phyloP scores from a whole-genome alignment of 2,329 filamentous ascomycete species.

The Diaporthe australafricana region DNA sequence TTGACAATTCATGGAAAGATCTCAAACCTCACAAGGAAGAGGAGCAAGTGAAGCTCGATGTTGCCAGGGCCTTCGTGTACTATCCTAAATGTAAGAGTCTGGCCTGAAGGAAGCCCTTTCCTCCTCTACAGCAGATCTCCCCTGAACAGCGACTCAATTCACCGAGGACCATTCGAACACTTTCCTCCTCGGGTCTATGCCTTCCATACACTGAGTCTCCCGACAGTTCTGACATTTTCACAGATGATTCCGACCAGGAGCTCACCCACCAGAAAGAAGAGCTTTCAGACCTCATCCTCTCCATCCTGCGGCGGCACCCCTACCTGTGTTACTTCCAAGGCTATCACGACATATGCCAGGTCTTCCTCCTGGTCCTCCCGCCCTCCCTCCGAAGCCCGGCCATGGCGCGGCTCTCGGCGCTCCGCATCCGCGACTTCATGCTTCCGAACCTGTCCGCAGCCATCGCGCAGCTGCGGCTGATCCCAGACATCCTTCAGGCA shows the following conservation, averaged over 20 bases:
- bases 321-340: slow-evolving; percentile 97
- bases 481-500: slow-evolving; percentile 82
- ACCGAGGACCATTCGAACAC: background rate
- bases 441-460: slow-evolving; percentile 86
- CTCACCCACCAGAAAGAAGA: slow-evolving; percentile 78
- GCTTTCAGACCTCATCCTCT: slow-evolving; percentile 82
- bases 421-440: slow-evolving; percentile 98
- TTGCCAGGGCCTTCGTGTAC: slow-evolving; percentile 96
- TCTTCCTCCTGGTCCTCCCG: slow-evolving; percentile 87
- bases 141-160: background rate
- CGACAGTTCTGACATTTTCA: background rate
- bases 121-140: slow-evolving; percentile 26
- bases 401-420: slow-evolving; percentile 83
- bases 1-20: slow-evolving; percentile 62
- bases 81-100: slow-evolving; percentile 80
- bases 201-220: background rate
- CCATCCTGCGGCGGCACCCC: slow-evolving; percentile 83
- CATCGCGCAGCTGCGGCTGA: slow-evolving; percentile 84
- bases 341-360: slow-evolving; percentile 98
- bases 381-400: slow-evolving; percentile 68
- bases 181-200: background rate
- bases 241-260: slow-evolving; percentile 77
- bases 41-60: slow-evolving; percentile 90
- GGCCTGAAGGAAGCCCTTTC: slow-evolving; percentile 41
- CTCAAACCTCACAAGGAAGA: slow-evolving; percentile 86